Evolutionary conservation across 2,329 filamentous ascomycete species (phyloP).

Genomic region (Aspergillus sp.): DNA sequence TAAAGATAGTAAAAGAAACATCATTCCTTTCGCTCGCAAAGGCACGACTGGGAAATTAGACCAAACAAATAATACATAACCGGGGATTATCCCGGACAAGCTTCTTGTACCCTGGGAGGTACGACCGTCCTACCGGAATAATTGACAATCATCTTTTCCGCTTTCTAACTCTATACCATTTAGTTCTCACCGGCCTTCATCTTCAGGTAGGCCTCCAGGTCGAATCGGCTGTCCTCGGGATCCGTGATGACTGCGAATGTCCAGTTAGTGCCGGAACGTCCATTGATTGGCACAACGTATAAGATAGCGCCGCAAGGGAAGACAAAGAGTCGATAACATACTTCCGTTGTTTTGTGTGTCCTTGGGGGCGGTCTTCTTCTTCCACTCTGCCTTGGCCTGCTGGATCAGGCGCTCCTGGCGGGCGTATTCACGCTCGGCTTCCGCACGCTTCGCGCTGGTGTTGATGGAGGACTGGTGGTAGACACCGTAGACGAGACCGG

Average conservation of each 20-base stretch:
- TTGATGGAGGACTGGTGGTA: constrained; percentile 85
- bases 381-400: constrained; percentile 87
- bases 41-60: constrained; percentile 40
- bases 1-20: constrained; percentile 37
- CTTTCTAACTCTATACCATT: constrained; percentile 21
- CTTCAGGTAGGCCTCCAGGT: constrained; percentile 81
- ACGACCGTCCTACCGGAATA: constrained; percentile 30
- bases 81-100: constrained; percentile 31
- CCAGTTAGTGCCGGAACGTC: constrained; percentile 18
- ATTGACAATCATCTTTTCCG: constrained; percentile 30
- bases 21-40: constrained; percentile 43
- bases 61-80: constrained; percentile 45
- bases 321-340: constrained; percentile 25
- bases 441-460: constrained; percentile 66
- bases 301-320: no score
- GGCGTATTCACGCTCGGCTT: constrained; percentile 78
- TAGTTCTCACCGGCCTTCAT: constrained; percentile 54
- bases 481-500: constrained; percentile 93
- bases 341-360: constrained; percentile 36
- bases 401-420: constrained; percentile 90
- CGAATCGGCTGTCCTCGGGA: constrained; percentile 83
- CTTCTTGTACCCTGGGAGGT: constrained; percentile 35
- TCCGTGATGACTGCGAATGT: constrained; percentile 64
- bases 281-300: constrained; percentile 1
- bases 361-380: constrained; percentile 67